These are phyloP conservation scores for Colletotrichum orbiculare DNA, from an alignment of 2,329 filamentous ascomycete genomes.

Conservation along the genomic window DNA sequence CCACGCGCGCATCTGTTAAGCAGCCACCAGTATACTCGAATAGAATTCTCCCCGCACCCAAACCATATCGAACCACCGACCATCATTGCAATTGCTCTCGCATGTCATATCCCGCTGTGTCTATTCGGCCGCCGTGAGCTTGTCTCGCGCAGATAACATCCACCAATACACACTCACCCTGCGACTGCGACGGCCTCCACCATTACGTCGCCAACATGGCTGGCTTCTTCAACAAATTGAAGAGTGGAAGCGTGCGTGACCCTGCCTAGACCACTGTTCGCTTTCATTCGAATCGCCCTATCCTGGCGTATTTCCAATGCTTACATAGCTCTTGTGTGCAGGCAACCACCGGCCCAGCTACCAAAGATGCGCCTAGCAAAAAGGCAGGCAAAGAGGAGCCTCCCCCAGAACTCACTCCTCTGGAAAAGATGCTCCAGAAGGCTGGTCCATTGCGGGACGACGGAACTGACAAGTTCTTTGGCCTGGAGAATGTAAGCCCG, in stretches of 20 bases:
- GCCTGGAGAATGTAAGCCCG: conserved; percentile 89
- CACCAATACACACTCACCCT: background rate
- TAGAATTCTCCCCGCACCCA: conserved; percentile 17
- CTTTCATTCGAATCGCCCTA: conserved; percentile 16
- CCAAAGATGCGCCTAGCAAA: conserved; percentile 60
- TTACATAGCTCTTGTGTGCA: conserved; percentile 46
- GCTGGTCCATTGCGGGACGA: conserved; percentile 84
- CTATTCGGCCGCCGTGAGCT: conserved; percentile 42
- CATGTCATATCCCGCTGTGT: conserved; percentile 23
- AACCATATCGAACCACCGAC: conserved; percentile 1
- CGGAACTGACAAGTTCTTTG: conserved; percentile 98
- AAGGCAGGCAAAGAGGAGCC: conserved; percentile 71
- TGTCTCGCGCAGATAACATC: conserved; percentile 48
- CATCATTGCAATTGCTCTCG: conserved; percentile 29
- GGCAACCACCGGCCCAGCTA: conserved; percentile 55
- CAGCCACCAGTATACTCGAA: conserved; percentile 18
- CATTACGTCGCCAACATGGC: conserved; percentile 55
- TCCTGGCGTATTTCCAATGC: conserved; percentile 25
- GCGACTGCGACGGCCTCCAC: conserved; percentile 20
- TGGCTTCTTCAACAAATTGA: conserved; percentile 70
- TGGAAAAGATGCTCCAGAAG: conserved; percentile 82
- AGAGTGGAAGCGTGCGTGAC: conserved; percentile 64
- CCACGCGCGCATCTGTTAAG: conserved; percentile 21
- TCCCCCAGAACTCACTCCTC: conserved; percentile 68
- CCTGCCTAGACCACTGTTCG: background rate